These are phyloP conservation scores for Ilyonectria mors-panacis DNA, from an alignment of 2,329 filamentous ascomycete genomes.

Conservation along the genomic window DNA sequence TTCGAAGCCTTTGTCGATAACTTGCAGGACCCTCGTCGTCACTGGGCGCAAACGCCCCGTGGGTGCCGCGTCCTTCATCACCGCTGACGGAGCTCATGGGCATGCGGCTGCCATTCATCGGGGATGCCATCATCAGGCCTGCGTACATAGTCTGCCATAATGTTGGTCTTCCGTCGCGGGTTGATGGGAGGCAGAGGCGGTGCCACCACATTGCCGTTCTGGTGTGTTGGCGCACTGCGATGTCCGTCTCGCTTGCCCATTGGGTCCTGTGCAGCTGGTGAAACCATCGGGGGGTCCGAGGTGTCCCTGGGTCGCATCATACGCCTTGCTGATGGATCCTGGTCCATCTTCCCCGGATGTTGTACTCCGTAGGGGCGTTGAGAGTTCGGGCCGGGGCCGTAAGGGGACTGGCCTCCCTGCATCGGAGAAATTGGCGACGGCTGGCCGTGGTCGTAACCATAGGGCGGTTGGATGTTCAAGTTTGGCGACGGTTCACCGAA, in stretches of 20 bases:
- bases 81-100: slow-evolving; percentile 40
- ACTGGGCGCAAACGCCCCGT: slow-evolving; percentile 44
- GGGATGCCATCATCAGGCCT: slow-evolving; percentile 53
- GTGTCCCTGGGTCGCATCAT: slow-evolving; percentile 64
- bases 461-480: slow-evolving; percentile 33
- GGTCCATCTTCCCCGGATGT: slow-evolving; percentile 24
- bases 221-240: slow-evolving; percentile 46
- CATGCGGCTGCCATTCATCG: slow-evolving; percentile 35
- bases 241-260: slow-evolving; percentile 57
- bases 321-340: slow-evolving; percentile 51
- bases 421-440: slow-evolving; percentile 62
- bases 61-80: slow-evolving; percentile 49
- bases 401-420: slow-evolving; percentile 34
- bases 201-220: slow-evolving; percentile 51
- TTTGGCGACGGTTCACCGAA: slow-evolving; percentile 36
- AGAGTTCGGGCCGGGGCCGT: slow-evolving; percentile 32
- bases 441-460: slow-evolving; percentile 57
- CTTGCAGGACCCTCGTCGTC: slow-evolving; percentile 56
- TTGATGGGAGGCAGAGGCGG: slow-evolving; percentile 73
- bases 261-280: slow-evolving; percentile 61
- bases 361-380: slow-evolving; percentile 34
- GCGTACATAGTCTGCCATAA: slow-evolving; percentile 55
- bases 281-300: slow-evolving; percentile 65
- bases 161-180: slow-evolving; percentile 65
- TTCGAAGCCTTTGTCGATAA: slow-evolving; percentile 59